Evolutionary conservation across 176 grass and related monocot genomes (phyloP).

Genomic region (Oryza longistaminata): DNA sequence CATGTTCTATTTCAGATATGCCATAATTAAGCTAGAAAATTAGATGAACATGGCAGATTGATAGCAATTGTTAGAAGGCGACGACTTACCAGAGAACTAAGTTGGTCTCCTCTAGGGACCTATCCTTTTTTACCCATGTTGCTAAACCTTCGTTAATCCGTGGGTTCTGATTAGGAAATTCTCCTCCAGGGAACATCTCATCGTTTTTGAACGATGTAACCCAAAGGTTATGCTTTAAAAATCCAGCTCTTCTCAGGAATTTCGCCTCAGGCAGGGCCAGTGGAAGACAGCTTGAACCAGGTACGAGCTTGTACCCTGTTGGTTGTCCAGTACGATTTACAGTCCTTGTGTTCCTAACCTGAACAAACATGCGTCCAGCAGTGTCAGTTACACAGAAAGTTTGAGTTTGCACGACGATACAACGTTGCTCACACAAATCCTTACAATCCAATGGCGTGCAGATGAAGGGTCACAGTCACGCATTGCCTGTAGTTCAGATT

Average conservation of each 20-base stretch:
- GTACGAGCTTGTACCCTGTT: slow-evolving; percentile 67
- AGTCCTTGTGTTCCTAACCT: slow-evolving; percentile 69
- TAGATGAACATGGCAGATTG: background rate
- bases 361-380: background rate
- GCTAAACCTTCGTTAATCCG: slow-evolving; percentile 58
- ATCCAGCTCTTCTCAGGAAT: slow-evolving; percentile 69
- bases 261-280: slow-evolving; percentile 55
- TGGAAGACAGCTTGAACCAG: slow-evolving; percentile 61
- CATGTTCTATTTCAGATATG: background rate
- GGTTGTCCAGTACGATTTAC: slow-evolving; percentile 73
- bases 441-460: slow-evolving; percentile 97
- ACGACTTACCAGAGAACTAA: slow-evolving; percentile 59
- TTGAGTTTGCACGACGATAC: background rate
- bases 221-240: slow-evolving; percentile 77
- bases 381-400: background rate
- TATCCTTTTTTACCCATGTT: slow-evolving; percentile 65
- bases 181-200: slow-evolving; percentile 65
- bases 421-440: background rate
- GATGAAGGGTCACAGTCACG: slow-evolving; percentile 78
- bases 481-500: slow-evolving; percentile 92
- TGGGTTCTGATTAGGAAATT: slow-evolving; percentile 66
- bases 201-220: slow-evolving; percentile 62
- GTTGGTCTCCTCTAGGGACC: slow-evolving; percentile 55
- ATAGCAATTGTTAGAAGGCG: background rate
- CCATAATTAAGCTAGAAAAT: background rate